These are phyloP conservation scores for Colletotrichum camelliae DNA, from an alignment of 2,329 filamentous ascomycete genomes.

Conservation along the genomic window DNA sequence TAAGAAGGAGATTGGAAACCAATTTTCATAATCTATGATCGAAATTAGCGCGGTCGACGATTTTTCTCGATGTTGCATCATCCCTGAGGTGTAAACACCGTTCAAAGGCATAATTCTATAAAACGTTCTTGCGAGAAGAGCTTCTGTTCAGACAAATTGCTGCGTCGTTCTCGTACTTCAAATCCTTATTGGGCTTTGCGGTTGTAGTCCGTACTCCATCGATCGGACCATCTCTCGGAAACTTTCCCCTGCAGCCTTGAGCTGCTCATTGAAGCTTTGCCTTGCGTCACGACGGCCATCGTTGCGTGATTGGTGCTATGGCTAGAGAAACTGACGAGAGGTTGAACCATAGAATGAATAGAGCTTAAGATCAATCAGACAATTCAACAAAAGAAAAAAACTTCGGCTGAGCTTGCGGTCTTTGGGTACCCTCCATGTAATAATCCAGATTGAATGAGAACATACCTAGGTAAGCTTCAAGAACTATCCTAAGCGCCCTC, in stretches of 20 bases:
- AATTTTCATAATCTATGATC: too few relatives aligned
- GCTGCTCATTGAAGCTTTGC: neutral
- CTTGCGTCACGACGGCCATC: neutral
- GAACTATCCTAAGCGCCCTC: rapidly evolving
- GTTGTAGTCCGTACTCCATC: too few relatives aligned
- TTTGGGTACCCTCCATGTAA: neutral
- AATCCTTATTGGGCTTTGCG: too few relatives aligned
- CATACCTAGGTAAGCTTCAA: too few relatives aligned
- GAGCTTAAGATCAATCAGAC: neutral
- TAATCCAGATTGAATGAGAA: neutral
- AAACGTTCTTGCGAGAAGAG: too few relatives aligned
- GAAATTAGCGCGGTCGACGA: neutral
- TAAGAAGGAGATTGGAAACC: too few relatives aligned
- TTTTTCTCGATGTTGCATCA: neutral
- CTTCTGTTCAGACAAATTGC: too few relatives aligned
- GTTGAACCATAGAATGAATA: neutral
- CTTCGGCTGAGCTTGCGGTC: neutral
- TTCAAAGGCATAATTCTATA: too few relatives aligned
- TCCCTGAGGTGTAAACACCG: neutral
- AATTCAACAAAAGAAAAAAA: neutral
- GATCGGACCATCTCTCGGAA: neutral
- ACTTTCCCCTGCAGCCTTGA: neutral
- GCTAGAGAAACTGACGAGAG: neutral
- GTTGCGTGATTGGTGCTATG: neutral
- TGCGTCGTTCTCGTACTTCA: too few relatives aligned